Conservation (phyloP, 345 rosid genomes). For the Odontarrhena argentea region DNA sequence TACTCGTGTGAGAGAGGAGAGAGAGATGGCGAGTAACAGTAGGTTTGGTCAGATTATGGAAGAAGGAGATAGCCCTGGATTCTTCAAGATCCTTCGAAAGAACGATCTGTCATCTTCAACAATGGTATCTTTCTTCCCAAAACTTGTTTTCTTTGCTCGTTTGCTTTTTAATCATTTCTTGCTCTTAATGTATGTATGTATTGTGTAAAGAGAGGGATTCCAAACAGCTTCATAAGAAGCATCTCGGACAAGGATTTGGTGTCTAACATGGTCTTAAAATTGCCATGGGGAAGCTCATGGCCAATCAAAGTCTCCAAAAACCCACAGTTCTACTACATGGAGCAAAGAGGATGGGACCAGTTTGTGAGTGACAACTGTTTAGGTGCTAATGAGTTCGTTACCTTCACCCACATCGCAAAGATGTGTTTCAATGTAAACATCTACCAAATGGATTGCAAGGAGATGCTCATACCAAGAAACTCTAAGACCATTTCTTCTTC, state of each 20-base stretch:
- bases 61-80: slow-evolving; percentile 10
- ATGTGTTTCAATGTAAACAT: slow-evolving; percentile 29
- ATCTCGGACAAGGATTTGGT: neutral
- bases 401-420: slow-evolving; percentile 29
- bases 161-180: neutral
- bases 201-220: slow-evolving; percentile 31
- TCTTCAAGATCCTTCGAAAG: slow-evolving; percentile 25
- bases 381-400: slow-evolving; percentile 34
- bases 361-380: slow-evolving; percentile 32
- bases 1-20: neutral
- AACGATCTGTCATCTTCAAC: slow-evolving; percentile 9
- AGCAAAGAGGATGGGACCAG: slow-evolving; percentile 32
- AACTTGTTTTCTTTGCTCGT: neutral
- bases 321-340: slow-evolving; percentile 29
- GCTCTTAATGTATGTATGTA: neutral
- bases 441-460: slow-evolving; percentile 8
- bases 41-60: slow-evolving; percentile 23
- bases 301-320: slow-evolving; percentile 6
- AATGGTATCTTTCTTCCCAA: slow-evolving; percentile 10
- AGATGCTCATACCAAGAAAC: slow-evolving; percentile 13
- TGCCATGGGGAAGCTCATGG: slow-evolving; percentile 40
- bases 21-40: slow-evolving; percentile 26
- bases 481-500: slow-evolving; percentile 16
- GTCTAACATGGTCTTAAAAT: slow-evolving; percentile 18
- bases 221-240: slow-evolving; percentile 22